Base-by-base conservation (phyloP, 73 alveolate species). In the Loxodes magnus region DNA sequence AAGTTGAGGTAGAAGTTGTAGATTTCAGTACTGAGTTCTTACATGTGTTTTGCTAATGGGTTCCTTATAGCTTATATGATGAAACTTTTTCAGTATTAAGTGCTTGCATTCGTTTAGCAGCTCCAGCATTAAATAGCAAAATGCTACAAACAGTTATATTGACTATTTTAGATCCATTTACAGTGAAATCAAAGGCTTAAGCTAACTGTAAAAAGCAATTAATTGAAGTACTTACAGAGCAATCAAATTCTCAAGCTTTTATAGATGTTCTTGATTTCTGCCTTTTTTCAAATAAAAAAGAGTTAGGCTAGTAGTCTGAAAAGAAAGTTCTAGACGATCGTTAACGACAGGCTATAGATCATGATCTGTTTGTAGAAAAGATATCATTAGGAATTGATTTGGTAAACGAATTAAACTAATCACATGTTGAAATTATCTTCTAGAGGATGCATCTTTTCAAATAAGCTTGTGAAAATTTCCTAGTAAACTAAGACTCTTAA, bases 51-150 rank as follows among this genome's bases (percentile, higher is more conserved):
- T 16, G 65, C 24, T 26, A 67, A 27, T 66, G 79, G 53, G 55
- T 75, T 19, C 89, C 89, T 20, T 65, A 67, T 41, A 67, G 68
- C 39, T 57, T 75, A 35, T 50, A 75, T 43, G 89, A 75, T 19
- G 75, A 69, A 41, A 49, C 67, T 10, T 75, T 75, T 43, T 33
- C 7, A 17, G 59, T 46, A 12, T 25, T 46, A 10, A 46, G 27
- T 2, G 43, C 22, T 2, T 25, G 22, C 34, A 9, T 46, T n/a
- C n/a, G 59, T 1, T 12, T 46, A n/a, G 27, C 34, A 5, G 59
- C 43, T 12, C 43, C 14, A 21, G 15, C 14, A n/a, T 24, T 46
- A 24, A 24, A 19, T 12, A 19, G 27, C n/a, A 9, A 21, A 5
- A 37, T 25, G 22, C 17, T 46, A 22, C 14, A 46, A 24, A 41